These are phyloP conservation scores for Trichoderma atrobrunneum DNA, from an alignment of 2,329 filamentous ascomycete genomes.

Conservation along the genomic window DNA sequence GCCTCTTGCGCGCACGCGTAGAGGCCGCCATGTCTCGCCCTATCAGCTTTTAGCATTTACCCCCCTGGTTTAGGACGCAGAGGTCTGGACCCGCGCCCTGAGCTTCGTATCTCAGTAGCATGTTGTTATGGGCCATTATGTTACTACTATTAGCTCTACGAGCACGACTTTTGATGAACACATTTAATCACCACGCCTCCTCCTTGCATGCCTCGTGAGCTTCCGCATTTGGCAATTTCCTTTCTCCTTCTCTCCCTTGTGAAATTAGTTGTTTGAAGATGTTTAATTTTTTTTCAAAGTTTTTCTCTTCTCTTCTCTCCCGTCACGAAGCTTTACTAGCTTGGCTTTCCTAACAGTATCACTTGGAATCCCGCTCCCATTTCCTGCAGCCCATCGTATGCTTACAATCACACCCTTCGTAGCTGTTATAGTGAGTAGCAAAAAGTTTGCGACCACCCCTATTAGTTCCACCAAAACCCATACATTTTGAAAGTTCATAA, in stretches of 20 bases:
- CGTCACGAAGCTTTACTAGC: neutral
- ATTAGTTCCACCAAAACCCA: too few relatives aligned
- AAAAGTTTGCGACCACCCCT: too few relatives aligned
- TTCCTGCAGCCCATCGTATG: neutral
- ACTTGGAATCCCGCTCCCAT: neutral
- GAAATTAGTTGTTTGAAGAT: neutral
- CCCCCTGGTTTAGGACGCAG: neutral
- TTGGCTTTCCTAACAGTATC: neutral
- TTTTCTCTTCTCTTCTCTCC: too few relatives aligned
- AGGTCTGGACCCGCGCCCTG: neutral
- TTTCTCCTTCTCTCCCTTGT: neutral
- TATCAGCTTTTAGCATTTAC: neutral
- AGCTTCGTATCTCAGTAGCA: neutral
- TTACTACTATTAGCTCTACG: neutral
- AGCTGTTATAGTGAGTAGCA: neutral
- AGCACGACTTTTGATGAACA: conserved; percentile 9
- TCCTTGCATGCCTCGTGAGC: conserved; percentile 17
- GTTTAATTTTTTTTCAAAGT: neutral
- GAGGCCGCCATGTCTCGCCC: conserved; percentile 7
- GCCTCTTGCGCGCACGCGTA: neutral
- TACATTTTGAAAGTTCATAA: too few relatives aligned
- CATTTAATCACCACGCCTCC: neutral
- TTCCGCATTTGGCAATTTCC: conserved; percentile 1
- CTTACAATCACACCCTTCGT: neutral
- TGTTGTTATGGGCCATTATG: neutral